Conservation (phyloP, 805 yeast genomes). For the Lachancea cidri region DNA sequence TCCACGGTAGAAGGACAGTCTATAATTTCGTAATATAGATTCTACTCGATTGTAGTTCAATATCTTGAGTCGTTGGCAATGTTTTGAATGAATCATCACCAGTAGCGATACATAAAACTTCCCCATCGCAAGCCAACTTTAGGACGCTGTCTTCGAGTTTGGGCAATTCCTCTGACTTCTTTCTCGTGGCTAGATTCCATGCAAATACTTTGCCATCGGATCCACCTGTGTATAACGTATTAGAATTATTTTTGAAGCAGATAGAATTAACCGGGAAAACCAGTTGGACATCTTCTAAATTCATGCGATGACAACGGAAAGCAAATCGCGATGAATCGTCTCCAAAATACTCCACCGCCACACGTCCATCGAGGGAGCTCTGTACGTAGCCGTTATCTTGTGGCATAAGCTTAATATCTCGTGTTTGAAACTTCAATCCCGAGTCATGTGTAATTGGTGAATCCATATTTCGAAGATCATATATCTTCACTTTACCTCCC, state of each 20-base stretch:
- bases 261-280: slow-evolving; percentile 77
- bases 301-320: slow-evolving; percentile 71
- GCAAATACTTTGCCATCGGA: slow-evolving; percentile 82
- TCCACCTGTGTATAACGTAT: slow-evolving; percentile 85
- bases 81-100: slow-evolving; percentile 48
- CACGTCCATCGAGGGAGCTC: slow-evolving; percentile 78
- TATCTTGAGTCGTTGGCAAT: slow-evolving; percentile 20
- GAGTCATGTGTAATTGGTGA: slow-evolving; percentile 49
- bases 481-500: slow-evolving; percentile 48
- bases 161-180: slow-evolving; percentile 69
- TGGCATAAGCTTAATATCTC: slow-evolving; percentile 51
- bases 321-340: slow-evolving; percentile 57
- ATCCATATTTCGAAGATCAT: slow-evolving; percentile 46
- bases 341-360: slow-evolving; percentile 64
- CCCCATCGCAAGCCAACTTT: slow-evolving; percentile 30
- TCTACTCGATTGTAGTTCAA: slow-evolving; percentile 22
- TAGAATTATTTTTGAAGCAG: slow-evolving; percentile 68
- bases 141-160: slow-evolving; percentile 41
- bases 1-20: background rate
- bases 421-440: slow-evolving; percentile 62
- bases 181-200: slow-evolving; percentile 85
- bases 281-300: slow-evolving; percentile 41
- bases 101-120: slow-evolving; percentile 40
- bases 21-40: slow-evolving; percentile 18
- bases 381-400: slow-evolving; percentile 56